Percentiles rank a stretch among this genome's conserved stretches.
Evolutionary conservation across 306 rosid genomes (phyloP).

Genomic region (Casuarina cunninghamiana): DNA sequence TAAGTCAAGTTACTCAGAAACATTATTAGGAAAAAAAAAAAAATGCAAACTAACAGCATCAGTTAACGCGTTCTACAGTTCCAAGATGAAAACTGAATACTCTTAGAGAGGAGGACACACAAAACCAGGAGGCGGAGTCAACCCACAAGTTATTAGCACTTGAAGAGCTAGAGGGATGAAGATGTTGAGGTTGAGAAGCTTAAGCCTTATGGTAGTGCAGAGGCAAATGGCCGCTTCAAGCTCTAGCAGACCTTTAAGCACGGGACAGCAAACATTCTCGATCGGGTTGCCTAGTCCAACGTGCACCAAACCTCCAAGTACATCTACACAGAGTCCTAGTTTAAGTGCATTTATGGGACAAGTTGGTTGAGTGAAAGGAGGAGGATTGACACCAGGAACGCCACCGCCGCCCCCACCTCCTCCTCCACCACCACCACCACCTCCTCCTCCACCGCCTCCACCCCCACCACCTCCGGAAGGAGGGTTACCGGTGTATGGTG

Average conservation of each 20-base stretch:
- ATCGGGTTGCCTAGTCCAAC: conserved; percentile 72
- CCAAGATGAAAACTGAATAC: background rate
- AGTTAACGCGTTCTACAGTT: background rate
- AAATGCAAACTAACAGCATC: background rate
- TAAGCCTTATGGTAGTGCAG: conserved; percentile 70
- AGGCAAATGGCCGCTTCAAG: conserved; percentile 91
- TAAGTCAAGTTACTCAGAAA: background rate
- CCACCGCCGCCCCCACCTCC: conserved; percentile 22
- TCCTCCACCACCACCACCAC: conserved; percentile 8
- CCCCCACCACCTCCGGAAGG: background rate
- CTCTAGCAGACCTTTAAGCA: conserved; percentile 76
- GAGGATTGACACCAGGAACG: conserved; percentile 30
- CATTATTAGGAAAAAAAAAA: background rate
- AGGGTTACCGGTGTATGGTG: too few relatives aligned
- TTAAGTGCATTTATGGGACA: conserved; percentile 81
- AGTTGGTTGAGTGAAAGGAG: conserved; percentile 33
- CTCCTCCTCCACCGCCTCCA: conserved; percentile 16
- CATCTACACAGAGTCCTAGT: conserved; percentile 81
- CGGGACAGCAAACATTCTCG: conserved; percentile 75
- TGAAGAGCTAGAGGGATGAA: conserved; percentile 85
- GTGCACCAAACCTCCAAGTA: conserved; percentile 79
- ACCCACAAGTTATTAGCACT: conserved; percentile 67
- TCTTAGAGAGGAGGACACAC: conserved; percentile 72
- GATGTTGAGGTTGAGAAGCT: conserved; percentile 73
- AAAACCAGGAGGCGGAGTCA: conserved; percentile 87